phyloP scores from a whole-genome alignment of 306 rosid genomes.

The Inga leiocalycina region DNA sequence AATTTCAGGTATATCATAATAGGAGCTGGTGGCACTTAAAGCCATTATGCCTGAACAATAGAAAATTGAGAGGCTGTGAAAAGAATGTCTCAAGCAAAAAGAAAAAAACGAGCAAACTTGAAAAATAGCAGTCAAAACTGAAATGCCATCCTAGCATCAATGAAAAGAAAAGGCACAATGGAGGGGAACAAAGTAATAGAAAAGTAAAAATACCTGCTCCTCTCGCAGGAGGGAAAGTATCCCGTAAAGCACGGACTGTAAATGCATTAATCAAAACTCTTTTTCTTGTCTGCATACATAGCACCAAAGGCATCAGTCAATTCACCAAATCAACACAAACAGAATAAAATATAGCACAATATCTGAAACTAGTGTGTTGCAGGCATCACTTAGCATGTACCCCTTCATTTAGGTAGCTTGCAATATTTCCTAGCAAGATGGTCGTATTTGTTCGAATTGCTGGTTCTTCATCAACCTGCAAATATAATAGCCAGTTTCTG shows the following conservation, averaged over 20 bases:
- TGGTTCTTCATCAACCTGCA: constrained; percentile 97
- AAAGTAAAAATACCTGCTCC: constrained; percentile 79
- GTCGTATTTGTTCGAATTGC: constrained; percentile 98
- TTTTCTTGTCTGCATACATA: constrained; percentile 85
- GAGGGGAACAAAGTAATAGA: constrained; percentile 16
- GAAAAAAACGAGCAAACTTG: constrained; percentile 12
- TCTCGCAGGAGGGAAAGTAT: constrained; percentile 94
- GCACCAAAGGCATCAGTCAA: constrained; percentile 37
- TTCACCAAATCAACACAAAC: constrained; percentile 23
- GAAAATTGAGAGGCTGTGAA: constrained; percentile 12
- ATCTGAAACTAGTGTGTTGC: constrained; percentile 32
- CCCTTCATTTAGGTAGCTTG: constrained; percentile 90
- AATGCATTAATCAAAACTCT: constrained; percentile 98
- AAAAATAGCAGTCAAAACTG: constrained; percentile 9
- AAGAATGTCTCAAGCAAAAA: constrained; percentile 19
- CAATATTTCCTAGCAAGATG: constrained; percentile 93
- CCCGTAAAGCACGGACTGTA: constrained; percentile 98
- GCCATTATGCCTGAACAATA: constrained; percentile 91
- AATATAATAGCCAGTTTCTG: constrained; percentile 31
- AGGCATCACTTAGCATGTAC: constrained; percentile 51
- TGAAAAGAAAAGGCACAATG: not conserved
- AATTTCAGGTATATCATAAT: constrained; percentile 86
- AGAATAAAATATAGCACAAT: constrained; percentile 11
- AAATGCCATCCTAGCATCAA: not conserved
- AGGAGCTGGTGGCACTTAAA: constrained; percentile 92